Conservation (phyloP, 2,329 filamentous ascomycete genomes). For the Helotiales sp. region DNA sequence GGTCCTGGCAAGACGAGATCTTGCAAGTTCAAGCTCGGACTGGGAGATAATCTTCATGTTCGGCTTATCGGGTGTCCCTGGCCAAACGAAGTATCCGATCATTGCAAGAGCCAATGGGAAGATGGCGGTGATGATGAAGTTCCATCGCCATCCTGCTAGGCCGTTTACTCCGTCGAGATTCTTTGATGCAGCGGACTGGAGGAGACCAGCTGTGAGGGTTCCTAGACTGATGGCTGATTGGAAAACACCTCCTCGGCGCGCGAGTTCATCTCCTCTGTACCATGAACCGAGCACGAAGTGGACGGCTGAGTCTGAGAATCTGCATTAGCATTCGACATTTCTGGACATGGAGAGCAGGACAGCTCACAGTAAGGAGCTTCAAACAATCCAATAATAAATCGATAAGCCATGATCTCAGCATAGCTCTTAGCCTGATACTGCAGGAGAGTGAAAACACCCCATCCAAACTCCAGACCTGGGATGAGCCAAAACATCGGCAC, state of each 20-base stretch:
- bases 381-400: slow-evolving; percentile 41
- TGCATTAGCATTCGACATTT: not conserved
- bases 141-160: not conserved
- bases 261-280: not conserved
- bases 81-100: not conserved
- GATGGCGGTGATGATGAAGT: not conserved
- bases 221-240: not conserved
- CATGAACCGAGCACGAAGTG: not conserved
- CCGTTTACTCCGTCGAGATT: not conserved
- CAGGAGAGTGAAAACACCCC: slow-evolving; percentile 26
- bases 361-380: not conserved
- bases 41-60: not conserved
- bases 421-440: slow-evolving; percentile 41
- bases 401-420: slow-evolving; percentile 50
- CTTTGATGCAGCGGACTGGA: not conserved
- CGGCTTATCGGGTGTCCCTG: not conserved
- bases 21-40: not conserved
- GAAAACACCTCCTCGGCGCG: not conserved
- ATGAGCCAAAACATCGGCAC: slow-evolving; percentile 25
- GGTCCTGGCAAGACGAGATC: not conserved
- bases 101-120: not conserved
- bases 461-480: slow-evolving; percentile 23
- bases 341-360: not conserved
- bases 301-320: not conserved
- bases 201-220: not conserved